phyloP scores from a whole-genome alignment of 805 yeast species.

The Ogataea saltuana region DNA sequence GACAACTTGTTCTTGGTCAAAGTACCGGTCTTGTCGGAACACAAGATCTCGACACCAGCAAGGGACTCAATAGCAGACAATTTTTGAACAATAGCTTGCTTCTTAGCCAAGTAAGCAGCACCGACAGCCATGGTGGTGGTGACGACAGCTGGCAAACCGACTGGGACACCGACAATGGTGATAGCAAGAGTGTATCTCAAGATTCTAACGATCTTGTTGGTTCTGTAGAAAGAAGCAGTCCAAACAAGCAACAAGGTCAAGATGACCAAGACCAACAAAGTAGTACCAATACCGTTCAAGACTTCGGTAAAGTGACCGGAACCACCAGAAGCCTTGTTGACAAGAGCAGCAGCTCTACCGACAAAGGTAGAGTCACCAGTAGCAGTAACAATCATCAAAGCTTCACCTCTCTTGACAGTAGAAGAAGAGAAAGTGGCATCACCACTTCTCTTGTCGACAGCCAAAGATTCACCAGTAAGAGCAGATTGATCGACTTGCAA shows the following conservation, averaged over 20 bases:
- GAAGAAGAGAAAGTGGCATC: slow-evolving; percentile 90
- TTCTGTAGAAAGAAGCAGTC: slow-evolving; percentile 93
- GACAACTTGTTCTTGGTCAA: slow-evolving; percentile 96
- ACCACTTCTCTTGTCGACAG: slow-evolving; percentile 89
- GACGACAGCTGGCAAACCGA: slow-evolving; percentile 97
- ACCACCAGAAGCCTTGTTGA: slow-evolving; percentile 91
- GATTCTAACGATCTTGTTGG: slow-evolving; percentile 81
- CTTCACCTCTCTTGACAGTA: slow-evolving; percentile 94
- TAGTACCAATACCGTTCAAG: slow-evolving; percentile 95
- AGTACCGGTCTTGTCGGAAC: slow-evolving; percentile 98
- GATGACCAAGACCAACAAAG: slow-evolving; percentile 84
- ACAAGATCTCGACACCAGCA: slow-evolving; percentile 96
- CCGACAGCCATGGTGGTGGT: slow-evolving; percentile 99
- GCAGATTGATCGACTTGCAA: slow-evolving; percentile 96
- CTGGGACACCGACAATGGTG: slow-evolving; percentile 97
- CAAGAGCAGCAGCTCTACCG: slow-evolving; percentile 97
- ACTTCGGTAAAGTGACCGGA: slow-evolving; percentile 97
- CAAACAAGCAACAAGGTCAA: slow-evolving; percentile 85
- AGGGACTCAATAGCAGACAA: slow-evolving; percentile 94
- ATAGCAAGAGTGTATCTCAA: slow-evolving; percentile 92
- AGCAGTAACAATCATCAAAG: slow-evolving; percentile 89
- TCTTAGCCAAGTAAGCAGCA: slow-evolving; percentile 97
- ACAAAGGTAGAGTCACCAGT: slow-evolving; percentile 95
- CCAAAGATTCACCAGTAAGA: slow-evolving; percentile 95
- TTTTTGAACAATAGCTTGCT: slow-evolving; percentile 96